Evolutionary conservation across 2,329 filamentous ascomycete species (phyloP).

Genomic region (Mycosphaerella arachidis): DNA sequence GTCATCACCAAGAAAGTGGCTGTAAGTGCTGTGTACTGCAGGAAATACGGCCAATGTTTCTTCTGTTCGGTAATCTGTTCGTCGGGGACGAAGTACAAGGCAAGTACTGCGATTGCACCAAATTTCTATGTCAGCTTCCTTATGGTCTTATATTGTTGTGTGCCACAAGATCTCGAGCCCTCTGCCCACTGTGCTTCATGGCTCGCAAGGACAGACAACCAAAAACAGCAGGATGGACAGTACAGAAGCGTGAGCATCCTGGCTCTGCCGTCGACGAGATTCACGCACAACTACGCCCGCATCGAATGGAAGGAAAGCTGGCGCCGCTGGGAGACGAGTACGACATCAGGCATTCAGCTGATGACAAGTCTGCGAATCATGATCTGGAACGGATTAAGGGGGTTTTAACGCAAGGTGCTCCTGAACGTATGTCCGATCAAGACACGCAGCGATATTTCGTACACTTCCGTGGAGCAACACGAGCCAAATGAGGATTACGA

Average conservation of each 20-base stretch:
- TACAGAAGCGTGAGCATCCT: slow-evolving; percentile 1
- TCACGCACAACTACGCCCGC: neutral
- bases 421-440: slow-evolving; percentile 16
- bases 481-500: slow-evolving; percentile 45
- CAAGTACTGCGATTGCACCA: neutral
- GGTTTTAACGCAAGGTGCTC: slow-evolving; percentile 30
- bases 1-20: neutral
- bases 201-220: neutral
- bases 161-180: neutral
- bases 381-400: slow-evolving; percentile 1
- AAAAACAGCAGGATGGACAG: neutral
- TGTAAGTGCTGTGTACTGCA: neutral
- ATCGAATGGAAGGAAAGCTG: slow-evolving; percentile 1
- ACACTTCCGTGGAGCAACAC: slow-evolving; percentile 50
- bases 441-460: slow-evolving; percentile 38
- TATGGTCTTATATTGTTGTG: neutral
- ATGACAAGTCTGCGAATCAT: slow-evolving; percentile 19
- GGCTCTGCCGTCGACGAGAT: slow-evolving; percentile 6
- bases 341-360: slow-evolving; percentile 19
- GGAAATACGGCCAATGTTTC: neutral
- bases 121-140: too few species aligned
- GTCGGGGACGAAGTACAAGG: neutral
- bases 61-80: neutral
- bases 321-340: slow-evolving; percentile 22
- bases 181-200: neutral